Base-by-base conservation (phyloP, 148 eudicot species). In the Chenopodium album region DNA sequence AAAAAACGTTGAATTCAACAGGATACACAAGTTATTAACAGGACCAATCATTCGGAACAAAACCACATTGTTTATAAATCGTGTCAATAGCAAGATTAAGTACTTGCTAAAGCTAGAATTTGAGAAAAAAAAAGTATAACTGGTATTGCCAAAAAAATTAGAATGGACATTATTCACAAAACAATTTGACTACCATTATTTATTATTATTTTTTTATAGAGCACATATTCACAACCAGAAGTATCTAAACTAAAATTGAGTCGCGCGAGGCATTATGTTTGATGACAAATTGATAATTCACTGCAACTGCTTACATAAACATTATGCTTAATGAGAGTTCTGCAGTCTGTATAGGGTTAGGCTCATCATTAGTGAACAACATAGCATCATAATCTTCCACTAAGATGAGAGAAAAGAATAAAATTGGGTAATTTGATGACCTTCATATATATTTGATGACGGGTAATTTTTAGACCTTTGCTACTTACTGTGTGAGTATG, bases 271-370 rank as follows among this genome's bases (percentile, higher is more conserved):
- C 31, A 29, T 29, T 29, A 29, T 7, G 2, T 20, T 7, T 62
- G 65, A 22, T 62, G n/a, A 62, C 2, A 20, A 75, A 48, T 9
- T 9, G 19, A 14, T 20, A 50, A 73, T 80, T 23, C 17, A 31
- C 67, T 75, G 73, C 48, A 52, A 76, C 56, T 67, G 22, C 52
- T 28, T 19, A 50, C 13, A 41, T 31, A 59, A 71, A 37, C 62
- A 2, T 73, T 19, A 6, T 44, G 1, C 34, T n/a, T 63, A 22
- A 63, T 44, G 59, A 22, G 14, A 54, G 46, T 22, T 72, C 23
- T 78, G 54, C 32, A 34, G 41, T 65, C 44, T 79, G 77, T 83
- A 76, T 37, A 44, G 73, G 79, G 78, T 71, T 77, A 78, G 63
- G 73, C 29, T 62, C 59, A 75, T 46, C 65, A 46, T 0, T 62